Percentiles rank a stretch among this genome's conserved stretches.
phyloP scores from a whole-genome alignment of 148 eudicot species.

The Oxyria digyna region DNA sequence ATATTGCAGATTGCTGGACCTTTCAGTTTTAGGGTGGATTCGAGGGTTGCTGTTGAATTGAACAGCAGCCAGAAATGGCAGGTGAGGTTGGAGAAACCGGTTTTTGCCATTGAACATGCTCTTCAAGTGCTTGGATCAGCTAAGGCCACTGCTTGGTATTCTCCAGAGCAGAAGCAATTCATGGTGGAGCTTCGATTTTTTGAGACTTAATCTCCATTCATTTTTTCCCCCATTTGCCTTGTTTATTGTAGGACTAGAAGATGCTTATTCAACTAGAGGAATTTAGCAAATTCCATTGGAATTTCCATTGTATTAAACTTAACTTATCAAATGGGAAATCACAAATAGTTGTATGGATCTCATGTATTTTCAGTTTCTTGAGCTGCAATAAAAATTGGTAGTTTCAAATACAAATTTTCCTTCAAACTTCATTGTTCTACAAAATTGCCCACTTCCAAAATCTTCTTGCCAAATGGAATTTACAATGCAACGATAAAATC shows the following conservation, averaged over 20 bases:
- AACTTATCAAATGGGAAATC: neutral
- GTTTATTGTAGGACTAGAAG: neutral
- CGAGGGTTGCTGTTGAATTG: slow-evolving; percentile 40
- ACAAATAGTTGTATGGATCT: too few species aligned
- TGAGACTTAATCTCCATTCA: slow-evolving; percentile 29
- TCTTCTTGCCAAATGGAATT: neutral
- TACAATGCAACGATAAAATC: neutral
- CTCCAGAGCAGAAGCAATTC: slow-evolving; percentile 66
- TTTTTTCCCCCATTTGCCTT: neutral
- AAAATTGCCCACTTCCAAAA: neutral
- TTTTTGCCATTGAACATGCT: slow-evolving; percentile 73
- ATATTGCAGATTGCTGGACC: slow-evolving; percentile 80
- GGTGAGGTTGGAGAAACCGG: slow-evolving; percentile 42
- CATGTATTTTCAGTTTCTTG: too few species aligned
- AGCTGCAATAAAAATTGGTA: too few species aligned
- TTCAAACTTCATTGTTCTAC: too few species aligned
- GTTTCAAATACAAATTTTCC: too few species aligned
- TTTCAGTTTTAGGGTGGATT: slow-evolving; percentile 72
- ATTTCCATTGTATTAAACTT: neutral
- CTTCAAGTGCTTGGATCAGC: slow-evolving; percentile 80
- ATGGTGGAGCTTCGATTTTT: slow-evolving; percentile 86
- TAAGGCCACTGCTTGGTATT: slow-evolving; percentile 81
- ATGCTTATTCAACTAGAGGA: neutral
- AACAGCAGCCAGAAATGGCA: slow-evolving; percentile 26
- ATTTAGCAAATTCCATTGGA: neutral